Percentiles rank a stretch among this genome's conserved stretches.
phyloP scores from a whole-genome alignment of 352 stramenopile genomes.

The Phytopythium delawarense region DNA sequence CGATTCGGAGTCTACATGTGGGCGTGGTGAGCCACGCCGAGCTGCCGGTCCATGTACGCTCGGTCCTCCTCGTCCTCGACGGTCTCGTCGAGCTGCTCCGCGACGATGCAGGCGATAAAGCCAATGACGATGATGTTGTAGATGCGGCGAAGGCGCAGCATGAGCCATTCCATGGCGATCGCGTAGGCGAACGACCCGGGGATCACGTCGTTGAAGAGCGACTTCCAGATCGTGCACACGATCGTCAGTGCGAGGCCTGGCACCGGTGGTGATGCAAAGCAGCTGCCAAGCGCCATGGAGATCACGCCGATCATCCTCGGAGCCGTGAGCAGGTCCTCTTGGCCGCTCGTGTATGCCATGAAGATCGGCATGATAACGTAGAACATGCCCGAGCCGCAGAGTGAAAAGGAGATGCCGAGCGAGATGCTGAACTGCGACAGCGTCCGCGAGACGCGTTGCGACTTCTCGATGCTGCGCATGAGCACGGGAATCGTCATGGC shows the following conservation, averaged over 20 bases:
- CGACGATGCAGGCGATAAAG: constrained; percentile 63
- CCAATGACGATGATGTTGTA: constrained; percentile 64
- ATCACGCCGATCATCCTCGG: constrained; percentile 38
- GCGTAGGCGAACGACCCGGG: constrained; percentile 41
- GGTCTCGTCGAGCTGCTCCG: constrained; percentile 68
- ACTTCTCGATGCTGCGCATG: constrained; percentile 58
- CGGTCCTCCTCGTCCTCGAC: constrained; percentile 68
- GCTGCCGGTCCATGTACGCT: constrained; percentile 30
- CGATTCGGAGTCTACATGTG: neutral
- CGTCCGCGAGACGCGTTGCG: constrained; percentile 54
- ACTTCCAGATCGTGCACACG: constrained; percentile 51
- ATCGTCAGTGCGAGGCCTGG: constrained; percentile 35
- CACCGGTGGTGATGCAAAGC: constrained; percentile 38
- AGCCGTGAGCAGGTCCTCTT: constrained; percentile 32
- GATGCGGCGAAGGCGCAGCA: constrained; percentile 45
- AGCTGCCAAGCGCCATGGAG: constrained; percentile 41
- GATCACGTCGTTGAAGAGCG: constrained; percentile 34
- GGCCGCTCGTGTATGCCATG: constrained; percentile 56
- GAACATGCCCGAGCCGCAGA: constrained; percentile 49
- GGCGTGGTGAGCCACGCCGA: constrained; percentile 20
- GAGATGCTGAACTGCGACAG: constrained; percentile 59
- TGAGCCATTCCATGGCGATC: constrained; percentile 45
- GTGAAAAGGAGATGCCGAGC: constrained; percentile 39
- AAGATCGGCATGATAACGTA: constrained; percentile 49
- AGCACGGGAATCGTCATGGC: constrained; percentile 53